Conservation (phyloP, 2,329 filamentous ascomycete genomes). For the Cladophialophora bantiana region DNA sequence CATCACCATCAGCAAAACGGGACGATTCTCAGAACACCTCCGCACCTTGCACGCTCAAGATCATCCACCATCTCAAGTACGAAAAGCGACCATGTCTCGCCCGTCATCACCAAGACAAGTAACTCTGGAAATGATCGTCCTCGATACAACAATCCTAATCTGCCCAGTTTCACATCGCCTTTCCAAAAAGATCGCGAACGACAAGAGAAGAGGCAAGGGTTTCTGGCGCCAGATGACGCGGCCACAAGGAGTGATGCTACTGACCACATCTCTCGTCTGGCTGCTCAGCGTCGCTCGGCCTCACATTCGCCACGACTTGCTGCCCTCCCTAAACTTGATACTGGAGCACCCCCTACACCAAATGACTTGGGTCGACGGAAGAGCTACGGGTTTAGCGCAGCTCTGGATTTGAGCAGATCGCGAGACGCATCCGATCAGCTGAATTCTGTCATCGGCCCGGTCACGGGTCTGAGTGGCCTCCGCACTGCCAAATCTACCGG, state of each 20-base stretch:
- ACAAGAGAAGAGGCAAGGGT: slow-evolving; percentile 44
- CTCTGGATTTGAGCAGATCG: slow-evolving; percentile 35
- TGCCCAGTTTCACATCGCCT: slow-evolving; percentile 61
- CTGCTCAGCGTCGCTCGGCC: slow-evolving; percentile 47
- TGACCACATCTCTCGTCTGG: slow-evolving; percentile 55
- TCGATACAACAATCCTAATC: slow-evolving; percentile 53
- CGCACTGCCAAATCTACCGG: slow-evolving; percentile 33
- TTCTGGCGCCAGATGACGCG: slow-evolving; percentile 35
- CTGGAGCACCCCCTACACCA: slow-evolving; percentile 45
- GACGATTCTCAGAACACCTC: slow-evolving; percentile 31
- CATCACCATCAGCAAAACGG: slow-evolving; percentile 38
- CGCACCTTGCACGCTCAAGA: slow-evolving; percentile 26
- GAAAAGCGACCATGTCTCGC: slow-evolving; percentile 31
- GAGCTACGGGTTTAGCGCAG: slow-evolving; percentile 45
- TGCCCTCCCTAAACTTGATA: slow-evolving; percentile 59
- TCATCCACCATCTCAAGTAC: slow-evolving; percentile 38
- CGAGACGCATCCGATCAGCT: slow-evolving; percentile 36
- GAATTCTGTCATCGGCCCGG: slow-evolving; percentile 43
- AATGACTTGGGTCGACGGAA: slow-evolving; percentile 33
- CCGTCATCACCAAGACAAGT: slow-evolving; percentile 18
- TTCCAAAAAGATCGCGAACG: slow-evolving; percentile 49
- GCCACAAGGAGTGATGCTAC: slow-evolving; percentile 25
- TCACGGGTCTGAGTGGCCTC: slow-evolving; percentile 32
- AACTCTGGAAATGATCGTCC: slow-evolving; percentile 27
- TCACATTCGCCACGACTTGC: slow-evolving; percentile 54